phyloP scores from a whole-genome alignment of 2,329 filamentous ascomycete genomes.

The Lasiodiplodia citricola region DNA sequence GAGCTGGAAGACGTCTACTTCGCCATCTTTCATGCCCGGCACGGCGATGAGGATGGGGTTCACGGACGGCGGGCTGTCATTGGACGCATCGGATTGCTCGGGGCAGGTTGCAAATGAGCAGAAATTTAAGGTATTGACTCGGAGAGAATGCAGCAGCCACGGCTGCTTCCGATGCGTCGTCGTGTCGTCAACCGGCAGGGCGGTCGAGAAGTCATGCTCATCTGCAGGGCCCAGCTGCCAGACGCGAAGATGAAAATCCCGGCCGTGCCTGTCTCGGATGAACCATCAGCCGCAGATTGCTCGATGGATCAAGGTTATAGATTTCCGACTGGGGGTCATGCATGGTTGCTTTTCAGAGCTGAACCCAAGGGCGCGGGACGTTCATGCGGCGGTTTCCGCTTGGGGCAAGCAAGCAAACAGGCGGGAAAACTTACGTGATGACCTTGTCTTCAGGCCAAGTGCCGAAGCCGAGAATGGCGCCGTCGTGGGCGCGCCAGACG shows the following conservation, averaged over 20 bases:
- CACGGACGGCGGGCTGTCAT: not conserved
- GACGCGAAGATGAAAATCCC: slow-evolving; percentile 83
- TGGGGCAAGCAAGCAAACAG: not conserved
- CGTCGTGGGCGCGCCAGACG: slow-evolving; percentile 85
- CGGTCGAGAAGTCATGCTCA: slow-evolving; percentile 68
- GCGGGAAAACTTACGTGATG: slow-evolving; percentile 71
- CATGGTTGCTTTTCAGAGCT: slow-evolving; percentile 4
- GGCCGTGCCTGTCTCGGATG: slow-evolving; percentile 70
- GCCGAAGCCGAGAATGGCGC: slow-evolving; percentile 74
- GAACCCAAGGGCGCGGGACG: slow-evolving; percentile 26
- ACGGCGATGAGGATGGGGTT: slow-evolving; percentile 68
- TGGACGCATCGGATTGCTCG: slow-evolving; percentile 28
- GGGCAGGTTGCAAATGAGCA: slow-evolving; percentile 76
- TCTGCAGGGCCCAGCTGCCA: slow-evolving; percentile 74
- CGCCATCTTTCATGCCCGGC: slow-evolving; percentile 60
- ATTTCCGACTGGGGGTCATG: not conserved
- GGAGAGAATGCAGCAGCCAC: slow-evolving; percentile 82
- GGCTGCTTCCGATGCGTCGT: slow-evolving; percentile 64
- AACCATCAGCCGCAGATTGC: not conserved
- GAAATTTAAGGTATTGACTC: slow-evolving; percentile 95
- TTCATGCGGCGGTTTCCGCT: slow-evolving; percentile 1
- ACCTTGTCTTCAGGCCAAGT: slow-evolving; percentile 75
- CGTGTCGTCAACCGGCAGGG: slow-evolving; percentile 71
- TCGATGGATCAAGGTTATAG: not conserved
- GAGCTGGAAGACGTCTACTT: slow-evolving; percentile 82